phyloP scores from a whole-genome alignment of 495 filamentous ascomycete genomes.

The Trichoderma virens region DNA sequence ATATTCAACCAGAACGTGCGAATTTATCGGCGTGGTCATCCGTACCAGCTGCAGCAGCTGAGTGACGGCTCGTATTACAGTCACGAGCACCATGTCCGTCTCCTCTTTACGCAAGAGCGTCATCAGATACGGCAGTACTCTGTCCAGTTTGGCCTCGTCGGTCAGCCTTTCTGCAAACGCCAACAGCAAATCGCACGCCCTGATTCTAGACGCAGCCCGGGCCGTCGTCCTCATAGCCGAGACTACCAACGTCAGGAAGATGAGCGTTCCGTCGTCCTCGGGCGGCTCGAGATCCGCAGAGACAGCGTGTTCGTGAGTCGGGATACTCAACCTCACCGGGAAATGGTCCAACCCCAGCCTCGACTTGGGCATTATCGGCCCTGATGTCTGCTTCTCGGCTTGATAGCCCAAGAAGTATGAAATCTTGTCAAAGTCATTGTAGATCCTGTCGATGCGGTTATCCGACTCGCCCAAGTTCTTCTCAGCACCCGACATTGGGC shows the following conservation, averaged over 20 bases:
- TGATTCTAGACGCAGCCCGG: constrained; percentile 74
- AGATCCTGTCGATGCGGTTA: constrained; percentile 86
- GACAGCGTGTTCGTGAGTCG: constrained; percentile 64
- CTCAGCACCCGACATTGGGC: constrained; percentile 51
- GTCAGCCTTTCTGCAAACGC: constrained; percentile 88
- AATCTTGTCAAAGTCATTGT: constrained; percentile 95
- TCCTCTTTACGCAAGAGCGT: constrained; percentile 64
- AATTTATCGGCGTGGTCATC: constrained; percentile 87
- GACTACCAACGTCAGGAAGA: constrained; percentile 82
- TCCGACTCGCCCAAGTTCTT: constrained; percentile 75
- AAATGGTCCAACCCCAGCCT: constrained; percentile 44
- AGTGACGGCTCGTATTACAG: constrained; percentile 76
- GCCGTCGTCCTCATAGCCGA: constrained; percentile 84
- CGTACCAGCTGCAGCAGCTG: constrained; percentile 82
- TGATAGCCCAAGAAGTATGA: constrained; percentile 81
- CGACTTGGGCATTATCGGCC: constrained; percentile 15
- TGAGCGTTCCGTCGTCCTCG: constrained; percentile 83
- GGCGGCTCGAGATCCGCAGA: constrained; percentile 34
- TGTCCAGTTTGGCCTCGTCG: constrained; percentile 94
- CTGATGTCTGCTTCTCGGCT: constrained; percentile 31
- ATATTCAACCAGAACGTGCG: constrained; percentile 92
- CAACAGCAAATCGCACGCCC: constrained; percentile 86
- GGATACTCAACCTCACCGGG: constrained; percentile 83
- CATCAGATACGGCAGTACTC: constrained; percentile 85
- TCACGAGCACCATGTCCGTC: constrained; percentile 71